Percentiles rank a stretch among this genome's conserved stretches.
phyloP scores from a whole-genome alignment of 768 basidiomycete genomes.

The Bullera alba region DNA sequence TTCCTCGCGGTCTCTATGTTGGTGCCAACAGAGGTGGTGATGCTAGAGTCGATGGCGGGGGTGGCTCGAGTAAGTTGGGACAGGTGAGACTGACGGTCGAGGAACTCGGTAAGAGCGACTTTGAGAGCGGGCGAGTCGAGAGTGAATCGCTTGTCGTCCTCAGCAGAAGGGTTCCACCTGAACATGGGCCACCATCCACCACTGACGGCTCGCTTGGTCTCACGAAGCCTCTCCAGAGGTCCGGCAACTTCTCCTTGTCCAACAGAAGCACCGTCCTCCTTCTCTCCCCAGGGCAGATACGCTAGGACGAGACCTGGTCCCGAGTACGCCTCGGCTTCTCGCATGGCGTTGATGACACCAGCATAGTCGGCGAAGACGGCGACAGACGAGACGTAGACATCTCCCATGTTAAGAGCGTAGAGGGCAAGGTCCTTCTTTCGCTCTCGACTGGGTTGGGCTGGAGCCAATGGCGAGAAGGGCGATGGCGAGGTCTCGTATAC shows the following conservation, averaged over 20 bases:
- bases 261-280: conserved; percentile 52
- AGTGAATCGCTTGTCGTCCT: conserved; percentile 65
- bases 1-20: conserved; percentile 75
- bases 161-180: conserved; percentile 90
- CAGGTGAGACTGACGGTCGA: conserved; percentile 92
- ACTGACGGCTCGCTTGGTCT: conserved; percentile 94
- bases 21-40: conserved; percentile 77
- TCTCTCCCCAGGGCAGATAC: conserved; percentile 76
- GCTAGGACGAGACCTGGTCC: conserved; percentile 90
- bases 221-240: conserved; percentile 86
- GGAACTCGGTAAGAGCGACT: conserved; percentile 84
- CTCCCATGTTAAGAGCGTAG: conserved; percentile 97
- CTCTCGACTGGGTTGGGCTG: conserved; percentile 49
- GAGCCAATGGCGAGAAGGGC: conserved; percentile 57
- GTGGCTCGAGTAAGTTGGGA: conserved; percentile 76
- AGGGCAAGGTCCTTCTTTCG: conserved; percentile 94
- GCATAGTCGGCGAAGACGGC: conserved; percentile 94
- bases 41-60: conserved; percentile 70
- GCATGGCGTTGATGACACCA: conserved; percentile 81
- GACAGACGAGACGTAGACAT: conserved; percentile 89
- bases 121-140: conserved; percentile 92
- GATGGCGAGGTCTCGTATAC: conserved; percentile 90
- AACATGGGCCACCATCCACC: conserved; percentile 97
- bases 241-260: conserved; percentile 48
- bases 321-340: conserved; percentile 81